Evolutionary conservation across 78 protist genomes (phyloP).

Genomic region (Polysphondylium violaceum): DNA sequence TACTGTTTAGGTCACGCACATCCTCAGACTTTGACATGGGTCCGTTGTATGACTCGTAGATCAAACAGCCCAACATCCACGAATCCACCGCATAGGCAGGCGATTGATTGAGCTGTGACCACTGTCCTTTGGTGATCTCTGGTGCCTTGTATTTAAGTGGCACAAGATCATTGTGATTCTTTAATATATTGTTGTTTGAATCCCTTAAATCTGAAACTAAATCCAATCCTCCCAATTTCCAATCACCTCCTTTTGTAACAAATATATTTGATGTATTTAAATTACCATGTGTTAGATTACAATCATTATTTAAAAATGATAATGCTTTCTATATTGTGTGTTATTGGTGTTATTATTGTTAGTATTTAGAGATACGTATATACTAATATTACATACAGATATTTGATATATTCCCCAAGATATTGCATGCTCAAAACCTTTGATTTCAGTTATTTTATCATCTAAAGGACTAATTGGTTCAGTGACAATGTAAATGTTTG

Average conservation of each 20-base stretch:
- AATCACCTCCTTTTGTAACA: slow-evolving; percentile 85
- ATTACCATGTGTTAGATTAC: slow-evolving; percentile 84
- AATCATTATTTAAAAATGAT: slow-evolving; percentile 68
- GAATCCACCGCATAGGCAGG: slow-evolving; percentile 54
- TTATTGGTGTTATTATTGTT: background rate
- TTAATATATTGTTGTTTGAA: slow-evolving; percentile 15
- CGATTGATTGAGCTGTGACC: slow-evolving; percentile 36
- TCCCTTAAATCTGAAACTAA: slow-evolving; percentile 59
- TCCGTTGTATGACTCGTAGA: slow-evolving; percentile 73
- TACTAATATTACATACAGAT: slow-evolving; percentile 31
- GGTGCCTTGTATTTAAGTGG: slow-evolving; percentile 79
- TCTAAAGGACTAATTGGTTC: slow-evolving; percentile 71
- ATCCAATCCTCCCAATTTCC: slow-evolving; percentile 87
- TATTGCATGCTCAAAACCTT: slow-evolving; percentile 55
- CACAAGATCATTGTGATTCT: slow-evolving; percentile 32
- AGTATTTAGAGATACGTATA: background rate
- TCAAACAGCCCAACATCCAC: slow-evolving; percentile 81
- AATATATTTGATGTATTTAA: slow-evolving; percentile 58
- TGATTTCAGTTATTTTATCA: slow-evolving; percentile 66
- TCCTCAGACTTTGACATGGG: slow-evolving; percentile 64
- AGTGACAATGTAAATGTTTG: slow-evolving; percentile 73
- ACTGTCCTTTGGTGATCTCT: slow-evolving; percentile 53
- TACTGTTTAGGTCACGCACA: slow-evolving; percentile 8
- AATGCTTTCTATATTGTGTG: slow-evolving; percentile 71
- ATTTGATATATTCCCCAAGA: slow-evolving; percentile 85